A percentile compares a stretch with the other conserved stretches of the same genome.
These are phyloP conservation scores for Sporobolus alterniflorus DNA, from an alignment of 202 grass and related monocot species.

Conservation along the genomic window DNA sequence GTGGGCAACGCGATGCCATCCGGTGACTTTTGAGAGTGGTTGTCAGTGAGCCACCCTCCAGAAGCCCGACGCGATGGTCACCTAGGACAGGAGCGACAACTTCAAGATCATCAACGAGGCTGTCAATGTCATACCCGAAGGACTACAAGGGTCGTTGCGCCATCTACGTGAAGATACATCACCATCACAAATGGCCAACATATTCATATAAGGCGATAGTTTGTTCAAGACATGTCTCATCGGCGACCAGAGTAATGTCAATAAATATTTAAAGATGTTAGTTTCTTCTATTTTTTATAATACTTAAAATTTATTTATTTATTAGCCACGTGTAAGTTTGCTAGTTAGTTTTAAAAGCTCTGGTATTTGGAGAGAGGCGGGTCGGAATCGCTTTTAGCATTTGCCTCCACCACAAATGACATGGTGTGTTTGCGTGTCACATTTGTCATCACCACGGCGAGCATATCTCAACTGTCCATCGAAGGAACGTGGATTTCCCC, in stretches of 20 bases:
- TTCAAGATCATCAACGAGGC: conserved; percentile 85
- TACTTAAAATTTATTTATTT: too few relatives aligned
- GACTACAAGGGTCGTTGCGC: conserved; percentile 31
- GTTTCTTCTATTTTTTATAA: too few relatives aligned
- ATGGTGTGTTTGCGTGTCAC: too few relatives aligned
- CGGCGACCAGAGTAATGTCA: conserved; percentile 49
- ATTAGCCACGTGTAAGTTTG: too few relatives aligned
- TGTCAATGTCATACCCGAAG: conserved; percentile 44
- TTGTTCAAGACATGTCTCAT: conserved; percentile 38
- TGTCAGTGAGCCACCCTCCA: conserved; percentile 26
- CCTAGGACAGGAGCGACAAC: conserved; percentile 75
- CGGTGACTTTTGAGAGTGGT: conserved; percentile 44
- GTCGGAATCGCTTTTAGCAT: too few relatives aligned
- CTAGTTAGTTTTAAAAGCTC: not conserved
- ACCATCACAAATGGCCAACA: conserved; percentile 35
- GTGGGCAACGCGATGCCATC: not conserved
- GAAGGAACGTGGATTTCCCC: not conserved
- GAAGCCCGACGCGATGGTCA: conserved; percentile 78
- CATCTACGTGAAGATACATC: conserved; percentile 86
- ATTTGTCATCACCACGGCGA: too few relatives aligned
- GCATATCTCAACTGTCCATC: too few relatives aligned
- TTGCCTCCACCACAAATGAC: too few relatives aligned
- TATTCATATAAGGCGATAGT: conserved; percentile 88
- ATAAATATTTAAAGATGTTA: too few relatives aligned
- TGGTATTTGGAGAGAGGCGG: not conserved